phyloP scores from a whole-genome alignment of 2,329 filamentous ascomycete genomes.

The Colletotrichum scovillei region DNA sequence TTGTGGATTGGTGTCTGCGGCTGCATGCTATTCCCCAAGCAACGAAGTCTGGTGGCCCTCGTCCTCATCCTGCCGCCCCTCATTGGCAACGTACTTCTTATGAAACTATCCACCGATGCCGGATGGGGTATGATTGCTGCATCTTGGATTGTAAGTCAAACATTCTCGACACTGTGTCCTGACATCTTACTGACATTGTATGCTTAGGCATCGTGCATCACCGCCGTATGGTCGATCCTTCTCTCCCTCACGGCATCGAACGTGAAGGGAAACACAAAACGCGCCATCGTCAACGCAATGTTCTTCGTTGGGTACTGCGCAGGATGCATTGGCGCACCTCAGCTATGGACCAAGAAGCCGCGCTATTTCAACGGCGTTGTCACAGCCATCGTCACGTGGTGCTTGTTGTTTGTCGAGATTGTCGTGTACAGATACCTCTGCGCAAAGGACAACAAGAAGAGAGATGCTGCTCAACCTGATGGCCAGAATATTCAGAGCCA shows the following conservation, averaged over 20 bases:
- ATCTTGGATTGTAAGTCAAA: constrained; percentile 53
- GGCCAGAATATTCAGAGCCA: background rate
- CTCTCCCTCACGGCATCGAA: constrained; percentile 59
- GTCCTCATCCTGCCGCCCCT: constrained; percentile 54
- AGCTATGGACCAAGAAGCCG: constrained; percentile 58
- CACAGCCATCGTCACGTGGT: constrained; percentile 56
- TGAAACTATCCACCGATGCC: constrained; percentile 50
- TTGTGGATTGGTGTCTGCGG: constrained; percentile 57
- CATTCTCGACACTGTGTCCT: background rate
- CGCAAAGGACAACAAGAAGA: constrained; percentile 46
- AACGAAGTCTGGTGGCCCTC: constrained; percentile 52
- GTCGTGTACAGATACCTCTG: constrained; percentile 49
- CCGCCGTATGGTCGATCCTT: constrained; percentile 53
- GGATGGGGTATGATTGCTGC: constrained; percentile 61
- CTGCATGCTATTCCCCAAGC: constrained; percentile 51
- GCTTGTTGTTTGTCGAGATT: constrained; percentile 48
- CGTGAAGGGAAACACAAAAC: constrained; percentile 63
- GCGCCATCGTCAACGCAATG: constrained; percentile 56
- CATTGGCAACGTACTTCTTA: constrained; percentile 55
- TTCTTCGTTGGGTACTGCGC: constrained; percentile 63
- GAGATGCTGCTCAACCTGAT: constrained; percentile 35
- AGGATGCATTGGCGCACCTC: constrained; percentile 58
- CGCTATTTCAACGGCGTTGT: constrained; percentile 59
- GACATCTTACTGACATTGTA: background rate
- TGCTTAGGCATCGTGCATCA: constrained; percentile 53